Conservation (phyloP, 805 yeast genomes). For the Candida mattraensis region DNA sequence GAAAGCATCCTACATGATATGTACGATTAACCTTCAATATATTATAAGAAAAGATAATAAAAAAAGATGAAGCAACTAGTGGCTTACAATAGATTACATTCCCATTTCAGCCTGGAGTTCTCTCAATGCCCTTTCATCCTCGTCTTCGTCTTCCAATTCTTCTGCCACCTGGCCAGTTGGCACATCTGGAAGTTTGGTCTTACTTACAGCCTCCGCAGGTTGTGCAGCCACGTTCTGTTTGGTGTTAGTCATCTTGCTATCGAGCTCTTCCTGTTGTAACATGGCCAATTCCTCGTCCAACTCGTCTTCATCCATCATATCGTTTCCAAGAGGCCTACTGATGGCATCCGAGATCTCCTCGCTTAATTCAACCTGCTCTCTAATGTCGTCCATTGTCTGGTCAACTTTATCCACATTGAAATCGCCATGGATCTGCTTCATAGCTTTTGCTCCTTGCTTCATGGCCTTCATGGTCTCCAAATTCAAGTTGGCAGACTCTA, state of each 20-base stretch:
- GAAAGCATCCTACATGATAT: constrained; percentile 49
- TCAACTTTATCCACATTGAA: constrained; percentile 96
- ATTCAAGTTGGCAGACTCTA: constrained; percentile 94
- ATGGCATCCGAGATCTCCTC: constrained; percentile 97
- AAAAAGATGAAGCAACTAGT: too few species aligned
- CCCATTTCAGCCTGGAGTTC: constrained; percentile 89
- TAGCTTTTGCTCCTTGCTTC: constrained; percentile 96
- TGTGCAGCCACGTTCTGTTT: constrained; percentile 35
- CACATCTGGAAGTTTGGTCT: constrained; percentile 46
- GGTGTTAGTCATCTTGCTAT: constrained; percentile 52
- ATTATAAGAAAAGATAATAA: constrained; percentile 3
- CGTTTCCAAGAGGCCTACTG: constrained; percentile 86
- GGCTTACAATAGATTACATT: too few species aligned
- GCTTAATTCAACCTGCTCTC: constrained; percentile 93
- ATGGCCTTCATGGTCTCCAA: constrained; percentile 97
- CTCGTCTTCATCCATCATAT: constrained; percentile 80
- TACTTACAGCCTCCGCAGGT: constrained; percentile 22
- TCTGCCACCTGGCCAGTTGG: constrained; percentile 42
- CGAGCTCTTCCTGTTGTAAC: constrained; percentile 80
- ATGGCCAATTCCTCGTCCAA: constrained; percentile 90
- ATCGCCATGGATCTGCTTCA: constrained; percentile 94
- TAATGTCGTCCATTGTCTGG: constrained; percentile 94
- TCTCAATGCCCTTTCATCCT: constrained; percentile 78
- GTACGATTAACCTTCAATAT: constrained; percentile 34
- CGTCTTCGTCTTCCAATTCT: constrained; percentile 63